Evolutionary conservation across 208 protist species (phyloP), one percentile per base, ranked within the genome.

Genomic region (Angomonas deanei): DNA sequence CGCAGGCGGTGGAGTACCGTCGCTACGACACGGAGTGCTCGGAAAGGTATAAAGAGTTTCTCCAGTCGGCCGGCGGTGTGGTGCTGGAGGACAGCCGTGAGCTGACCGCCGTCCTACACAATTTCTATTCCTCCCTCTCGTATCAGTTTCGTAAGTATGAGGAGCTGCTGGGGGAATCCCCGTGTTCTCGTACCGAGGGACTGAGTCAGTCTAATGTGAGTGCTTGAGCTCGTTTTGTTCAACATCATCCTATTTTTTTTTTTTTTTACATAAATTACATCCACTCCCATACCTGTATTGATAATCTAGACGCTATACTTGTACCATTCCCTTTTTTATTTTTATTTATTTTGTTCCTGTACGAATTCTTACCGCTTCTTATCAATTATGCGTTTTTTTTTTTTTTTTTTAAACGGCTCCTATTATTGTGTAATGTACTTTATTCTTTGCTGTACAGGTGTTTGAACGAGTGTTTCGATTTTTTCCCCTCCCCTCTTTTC

Each of bases 91-190:
- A 78, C 49, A 50, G 70, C 31, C 38, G 27, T 4, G 65, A 52
- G 49, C 4, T 78, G 1, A 42, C 52, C 11, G 53, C 26, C 30
- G 17, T 39, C 6, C 1, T 68, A 0, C 68, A 78, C 42, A 11
- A 26, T 24, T 31, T 78, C 13, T 64, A 78, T n/a, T 70, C 68
- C 2, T 8, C 63, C 0, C 46, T 74, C 2, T 72, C 71, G 1
- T 82, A 78, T 38, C 76, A 82, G 32, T 61, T 68, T 30, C 65
- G 71, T 27, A 72, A 76, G 39, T 78, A 67, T 38, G 48, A 70
- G 39, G 68, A 74, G 17, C 50, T 56, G 23, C 50, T 56, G 50
- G 31, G n/a, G 50, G 15, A 60, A 63, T 32, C 28, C 68, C 30
- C 48, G 50, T 26, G 64, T 34, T 32, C 55, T 30, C 55, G n/a